Percentiles rank a stretch among this genome's conserved stretches.
phyloP scores from a whole-genome alignment of 257 asterid genomes.

The Schizonepeta tenuifolia region DNA sequence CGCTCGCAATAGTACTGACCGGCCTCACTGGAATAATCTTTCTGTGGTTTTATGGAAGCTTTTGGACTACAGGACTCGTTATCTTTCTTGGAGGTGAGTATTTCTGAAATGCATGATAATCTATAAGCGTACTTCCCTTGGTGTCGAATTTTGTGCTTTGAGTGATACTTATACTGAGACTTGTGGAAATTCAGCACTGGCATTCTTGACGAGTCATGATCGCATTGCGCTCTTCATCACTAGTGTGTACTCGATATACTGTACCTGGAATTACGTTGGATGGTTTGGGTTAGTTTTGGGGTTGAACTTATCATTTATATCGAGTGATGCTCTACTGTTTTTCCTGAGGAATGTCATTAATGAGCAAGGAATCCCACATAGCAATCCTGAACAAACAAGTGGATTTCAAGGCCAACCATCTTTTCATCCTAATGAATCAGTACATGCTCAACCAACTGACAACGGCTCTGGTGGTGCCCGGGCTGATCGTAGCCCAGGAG shows the following conservation, averaged over 20 bases:
- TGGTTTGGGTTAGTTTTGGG: slow-evolving; percentile 74
- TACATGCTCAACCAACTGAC: slow-evolving; percentile 50
- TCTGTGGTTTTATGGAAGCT: slow-evolving; percentile 87
- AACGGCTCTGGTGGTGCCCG: slow-evolving; percentile 43
- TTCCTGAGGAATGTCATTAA: slow-evolving; percentile 63
- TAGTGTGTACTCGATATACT: slow-evolving; percentile 71
- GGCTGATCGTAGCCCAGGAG: slow-evolving; percentile 61
- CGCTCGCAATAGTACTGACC: slow-evolving; percentile 54
- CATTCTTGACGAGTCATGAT: slow-evolving; percentile 57
- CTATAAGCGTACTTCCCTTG: slow-evolving; percentile 3
- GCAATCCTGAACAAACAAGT: slow-evolving; percentile 64
- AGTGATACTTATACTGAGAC: slow-evolving; percentile 32
- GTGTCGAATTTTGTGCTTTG: slow-evolving; percentile 2
- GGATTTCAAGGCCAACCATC: slow-evolving; percentile 60
- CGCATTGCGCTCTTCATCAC: slow-evolving; percentile 74
- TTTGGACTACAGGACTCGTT: slow-evolving; percentile 75
- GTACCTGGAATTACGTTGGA: slow-evolving; percentile 84
- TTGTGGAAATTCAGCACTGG: slow-evolving; percentile 61
- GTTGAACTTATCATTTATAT: slow-evolving; percentile 81
- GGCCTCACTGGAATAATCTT: slow-evolving; percentile 50
- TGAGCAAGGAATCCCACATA: slow-evolving; percentile 57
- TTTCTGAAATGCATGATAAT: slow-evolving; percentile 27
- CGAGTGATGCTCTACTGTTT: slow-evolving; percentile 78
- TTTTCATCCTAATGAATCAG: slow-evolving; percentile 52
- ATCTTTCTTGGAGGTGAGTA: slow-evolving; percentile 72